Conservation (phyloP, 2,329 filamentous ascomycete species). For the Verticillium nonalfalfae region DNA sequence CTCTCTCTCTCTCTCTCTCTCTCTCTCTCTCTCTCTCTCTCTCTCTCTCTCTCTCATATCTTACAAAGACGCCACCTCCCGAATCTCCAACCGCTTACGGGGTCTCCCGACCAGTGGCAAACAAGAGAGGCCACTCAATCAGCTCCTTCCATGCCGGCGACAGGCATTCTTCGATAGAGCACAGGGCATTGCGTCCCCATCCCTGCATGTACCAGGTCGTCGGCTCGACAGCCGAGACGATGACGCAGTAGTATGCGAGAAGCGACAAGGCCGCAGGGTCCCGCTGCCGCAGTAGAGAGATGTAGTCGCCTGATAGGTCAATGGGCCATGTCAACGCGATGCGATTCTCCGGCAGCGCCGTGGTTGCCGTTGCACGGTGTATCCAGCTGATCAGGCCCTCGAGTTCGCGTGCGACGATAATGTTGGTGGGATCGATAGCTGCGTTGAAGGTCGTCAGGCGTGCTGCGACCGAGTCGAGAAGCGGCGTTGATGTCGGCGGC, state of each 20-base stretch:
- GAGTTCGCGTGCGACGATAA: slow-evolving; percentile 1
- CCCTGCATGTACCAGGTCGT: slow-evolving; percentile 13
- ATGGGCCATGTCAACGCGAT: slow-evolving; percentile 16
- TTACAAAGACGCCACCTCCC: not conserved
- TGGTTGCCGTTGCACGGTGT: slow-evolving; percentile 4
- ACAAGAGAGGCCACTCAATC: slow-evolving; percentile 8
- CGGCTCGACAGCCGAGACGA: slow-evolving; percentile 12
- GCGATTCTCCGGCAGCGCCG: slow-evolving; percentile 13
- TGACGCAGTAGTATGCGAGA: slow-evolving; percentile 16
- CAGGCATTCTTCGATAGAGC: slow-evolving; percentile 3
- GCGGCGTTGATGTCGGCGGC: slow-evolving; percentile 3
- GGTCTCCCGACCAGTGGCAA: slow-evolving; percentile 2
- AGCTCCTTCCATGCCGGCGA: slow-evolving; percentile 6
- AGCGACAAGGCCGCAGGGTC: slow-evolving; percentile 13
- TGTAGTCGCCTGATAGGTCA: slow-evolving; percentile 13
- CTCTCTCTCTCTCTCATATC: no score
- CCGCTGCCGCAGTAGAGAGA: slow-evolving; percentile 12
- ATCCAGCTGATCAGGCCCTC: slow-evolving; percentile 5
- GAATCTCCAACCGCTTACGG: not conserved
- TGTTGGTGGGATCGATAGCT: not conserved
- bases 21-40: no score
- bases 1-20: no score
- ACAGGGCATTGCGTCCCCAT: slow-evolving; percentile 7
- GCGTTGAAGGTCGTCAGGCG: not conserved
- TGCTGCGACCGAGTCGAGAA: slow-evolving; percentile 2